A percentile compares a stretch with the other conserved stretches of the same genome.
Conservation (phyloP, 305 asterid species). For the Nicotiana rustica region DNA sequence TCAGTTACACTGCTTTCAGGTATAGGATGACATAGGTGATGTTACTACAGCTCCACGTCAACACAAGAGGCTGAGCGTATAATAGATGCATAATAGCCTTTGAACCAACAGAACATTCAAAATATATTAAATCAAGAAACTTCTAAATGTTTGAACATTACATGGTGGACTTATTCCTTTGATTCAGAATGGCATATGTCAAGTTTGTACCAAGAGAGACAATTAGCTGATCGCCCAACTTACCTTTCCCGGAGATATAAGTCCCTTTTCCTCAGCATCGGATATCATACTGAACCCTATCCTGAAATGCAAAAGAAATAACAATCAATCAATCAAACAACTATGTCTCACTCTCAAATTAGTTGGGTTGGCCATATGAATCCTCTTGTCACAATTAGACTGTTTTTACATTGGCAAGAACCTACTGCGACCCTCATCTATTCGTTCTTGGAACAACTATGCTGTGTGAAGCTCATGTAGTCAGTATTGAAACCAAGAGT, state of each 20-base stretch:
- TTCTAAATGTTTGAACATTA: background rate
- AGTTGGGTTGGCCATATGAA: constrained; percentile 1
- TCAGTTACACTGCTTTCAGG: background rate
- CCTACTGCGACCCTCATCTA: background rate
- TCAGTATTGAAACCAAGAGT: background rate
- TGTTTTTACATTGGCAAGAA: background rate
- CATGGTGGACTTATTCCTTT: background rate
- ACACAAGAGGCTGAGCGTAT: background rate
- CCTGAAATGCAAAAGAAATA: constrained; percentile 61
- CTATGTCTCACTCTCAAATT: background rate
- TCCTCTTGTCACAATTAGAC: background rate
- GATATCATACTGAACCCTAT: constrained; percentile 89
- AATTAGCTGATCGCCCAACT: constrained; percentile 28
- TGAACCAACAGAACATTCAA: background rate
- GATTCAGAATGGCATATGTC: background rate
- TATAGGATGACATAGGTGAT: constrained; percentile 19
- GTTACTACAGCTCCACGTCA: background rate
- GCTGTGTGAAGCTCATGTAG: background rate
- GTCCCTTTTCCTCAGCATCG: constrained; percentile 93
- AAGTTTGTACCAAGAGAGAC: background rate
- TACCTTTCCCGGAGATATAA: constrained; percentile 94
- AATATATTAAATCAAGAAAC: background rate
- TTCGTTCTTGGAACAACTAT: background rate
- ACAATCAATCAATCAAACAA: background rate
- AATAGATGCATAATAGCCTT: constrained; percentile 5